These are phyloP conservation scores for Plasmodium inui DNA, from an alignment of 169 alveolate genomes.

Conservation along the genomic window DNA sequence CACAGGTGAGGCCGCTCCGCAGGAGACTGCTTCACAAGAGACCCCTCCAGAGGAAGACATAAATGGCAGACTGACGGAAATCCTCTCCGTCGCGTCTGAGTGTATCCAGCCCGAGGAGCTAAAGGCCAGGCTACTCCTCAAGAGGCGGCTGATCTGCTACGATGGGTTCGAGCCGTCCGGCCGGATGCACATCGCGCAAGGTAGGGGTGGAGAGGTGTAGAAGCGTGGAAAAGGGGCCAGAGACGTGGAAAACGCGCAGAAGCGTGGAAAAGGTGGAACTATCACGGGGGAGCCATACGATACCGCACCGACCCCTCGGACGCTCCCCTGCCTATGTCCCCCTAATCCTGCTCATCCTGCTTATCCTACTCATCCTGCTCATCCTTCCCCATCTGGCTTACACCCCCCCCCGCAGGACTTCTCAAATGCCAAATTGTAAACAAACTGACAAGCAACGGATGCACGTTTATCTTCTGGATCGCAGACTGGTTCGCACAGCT, in stretches of 20 bases:
- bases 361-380: not conserved
- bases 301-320: too few species aligned
- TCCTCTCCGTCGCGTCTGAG: slow-evolving; percentile 86
- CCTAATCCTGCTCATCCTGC: not conserved
- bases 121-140: slow-evolving; percentile 19
- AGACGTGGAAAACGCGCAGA: too few species aligned
- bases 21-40: slow-evolving; percentile 8
- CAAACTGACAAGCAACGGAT: slow-evolving; percentile 96
- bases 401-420: slow-evolving; percentile 38
- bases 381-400: not conserved
- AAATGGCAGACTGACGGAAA: slow-evolving; percentile 77
- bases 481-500: slow-evolving; percentile 99
- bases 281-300: not conserved
- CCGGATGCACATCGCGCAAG: slow-evolving; percentile 99
- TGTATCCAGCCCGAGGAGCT: slow-evolving; percentile 85
- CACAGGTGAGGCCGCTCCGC: not conserved
- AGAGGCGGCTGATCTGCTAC: slow-evolving; percentile 90
- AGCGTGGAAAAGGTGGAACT: not conserved
- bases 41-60: slow-evolving; percentile 27
- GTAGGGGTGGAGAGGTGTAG: slow-evolving; percentile 80
- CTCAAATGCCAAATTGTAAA: slow-evolving; percentile 92
- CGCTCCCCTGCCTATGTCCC: too few species aligned
- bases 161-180: slow-evolving; percentile 99
- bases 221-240: too few species aligned
- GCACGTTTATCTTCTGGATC: slow-evolving; percentile 98